Conservation (phyloP, 768 basidiomycete species). For the Floccularia luteovirens region DNA sequence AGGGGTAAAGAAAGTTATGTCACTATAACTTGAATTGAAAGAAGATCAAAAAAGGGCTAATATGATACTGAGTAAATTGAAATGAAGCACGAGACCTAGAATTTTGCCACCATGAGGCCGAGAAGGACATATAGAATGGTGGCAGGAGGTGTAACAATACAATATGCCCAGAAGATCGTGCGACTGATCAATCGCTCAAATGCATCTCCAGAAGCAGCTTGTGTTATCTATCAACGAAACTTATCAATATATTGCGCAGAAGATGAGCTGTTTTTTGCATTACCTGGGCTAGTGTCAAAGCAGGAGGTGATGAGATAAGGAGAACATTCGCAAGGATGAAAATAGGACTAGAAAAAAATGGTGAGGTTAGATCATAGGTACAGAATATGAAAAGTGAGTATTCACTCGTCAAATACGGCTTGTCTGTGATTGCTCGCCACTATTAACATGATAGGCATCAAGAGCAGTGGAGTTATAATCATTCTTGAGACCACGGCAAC, state of each 20-base stretch:
- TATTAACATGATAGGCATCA: slow-evolving; percentile 70
- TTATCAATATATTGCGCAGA: no score
- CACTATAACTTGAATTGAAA: not conserved
- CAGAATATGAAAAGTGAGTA: slow-evolving; percentile 11
- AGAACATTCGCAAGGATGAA: slow-evolving; percentile 84
- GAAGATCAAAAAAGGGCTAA: not conserved
- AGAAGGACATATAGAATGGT: slow-evolving; percentile 72
- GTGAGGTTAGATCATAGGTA: not conserved
- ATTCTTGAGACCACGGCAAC: slow-evolving; percentile 81
- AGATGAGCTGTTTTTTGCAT: no score
- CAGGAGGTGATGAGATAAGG: slow-evolving; percentile 77
- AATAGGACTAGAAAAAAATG: slow-evolving; percentile 50
- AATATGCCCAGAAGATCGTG: slow-evolving; percentile 93
- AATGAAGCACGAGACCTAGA: slow-evolving; percentile 25
- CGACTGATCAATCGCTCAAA: slow-evolving; percentile 89
- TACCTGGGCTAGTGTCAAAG: slow-evolving; percentile 49
- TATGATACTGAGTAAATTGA: not conserved
- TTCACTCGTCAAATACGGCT: slow-evolving; percentile 69
- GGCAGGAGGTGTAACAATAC: slow-evolving; percentile 80
- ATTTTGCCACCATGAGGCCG: slow-evolving; percentile 54
- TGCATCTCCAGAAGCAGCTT: slow-evolving; percentile 75
- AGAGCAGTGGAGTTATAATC: slow-evolving; percentile 73
- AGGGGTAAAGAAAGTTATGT: no score
- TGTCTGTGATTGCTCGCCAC: slow-evolving; percentile 53
- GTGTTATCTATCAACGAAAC: slow-evolving; percentile 62